Conservation (phyloP, 2,329 filamentous ascomycete species). For the Geosmithia morbida region DNA sequence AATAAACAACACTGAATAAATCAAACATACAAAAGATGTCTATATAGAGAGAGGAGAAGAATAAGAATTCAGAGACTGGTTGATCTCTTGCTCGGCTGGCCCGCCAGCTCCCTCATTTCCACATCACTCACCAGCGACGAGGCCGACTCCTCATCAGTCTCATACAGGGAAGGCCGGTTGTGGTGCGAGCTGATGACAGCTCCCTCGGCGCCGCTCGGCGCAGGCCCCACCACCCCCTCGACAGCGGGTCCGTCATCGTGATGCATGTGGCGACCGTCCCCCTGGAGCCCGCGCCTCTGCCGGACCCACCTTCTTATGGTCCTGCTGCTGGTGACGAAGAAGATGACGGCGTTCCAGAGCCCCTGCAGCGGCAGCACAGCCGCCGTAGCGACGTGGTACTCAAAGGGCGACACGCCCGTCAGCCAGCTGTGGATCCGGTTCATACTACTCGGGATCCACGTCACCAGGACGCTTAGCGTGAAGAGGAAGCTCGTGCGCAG, state of each 20-base stretch:
- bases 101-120: slow-evolving; percentile 14
- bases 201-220: neutral
- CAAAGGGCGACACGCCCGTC: slow-evolving; percentile 37
- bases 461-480: slow-evolving; percentile 44
- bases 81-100: slow-evolving; percentile 10
- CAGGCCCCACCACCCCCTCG: neutral
- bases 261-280: too few relatives aligned
- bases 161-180: neutral
- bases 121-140: slow-evolving; percentile 14
- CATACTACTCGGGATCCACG: slow-evolving; percentile 53
- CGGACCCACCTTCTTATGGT: slow-evolving; percentile 6
- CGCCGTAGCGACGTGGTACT: slow-evolving; percentile 53
- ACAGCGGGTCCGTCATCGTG: neutral
- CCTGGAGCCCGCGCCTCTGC: neutral
- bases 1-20: too few relatives aligned
- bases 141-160: slow-evolving; percentile 11
- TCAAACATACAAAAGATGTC: too few relatives aligned
- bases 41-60: too few relatives aligned
- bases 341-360: slow-evolving; percentile 69
- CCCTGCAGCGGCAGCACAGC: slow-evolving; percentile 66
- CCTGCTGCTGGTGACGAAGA: slow-evolving; percentile 48
- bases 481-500: slow-evolving; percentile 47
- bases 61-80: slow-evolving; percentile 5
- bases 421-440: slow-evolving; percentile 60
- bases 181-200: neutral